These are phyloP conservation scores for Barnettozyma wickerhamii DNA, from an alignment of 805 yeast species.

Conservation along the genomic window DNA sequence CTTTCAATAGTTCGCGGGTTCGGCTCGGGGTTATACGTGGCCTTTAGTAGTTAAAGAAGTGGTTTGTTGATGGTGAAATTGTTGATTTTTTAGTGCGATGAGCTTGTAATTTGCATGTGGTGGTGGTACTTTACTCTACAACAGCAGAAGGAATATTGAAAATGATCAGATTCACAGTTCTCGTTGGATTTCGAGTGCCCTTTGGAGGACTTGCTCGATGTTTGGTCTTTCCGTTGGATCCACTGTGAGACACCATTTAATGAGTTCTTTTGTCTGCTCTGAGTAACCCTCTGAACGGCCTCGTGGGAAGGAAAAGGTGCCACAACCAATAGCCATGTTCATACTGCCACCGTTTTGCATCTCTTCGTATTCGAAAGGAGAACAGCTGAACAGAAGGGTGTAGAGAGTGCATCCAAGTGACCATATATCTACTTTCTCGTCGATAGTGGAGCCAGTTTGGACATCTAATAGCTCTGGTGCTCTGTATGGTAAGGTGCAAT, in stretches of 20 bases:
- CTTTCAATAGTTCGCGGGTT: neutral
- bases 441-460: conserved; percentile 56
- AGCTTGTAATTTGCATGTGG: too few relatives aligned
- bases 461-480: conserved; percentile 90
- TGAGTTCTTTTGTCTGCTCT: conserved; percentile 49
- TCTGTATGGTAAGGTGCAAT: conserved; percentile 80
- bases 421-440: conserved; percentile 86
- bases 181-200: conserved; percentile 40
- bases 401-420: conserved; percentile 83
- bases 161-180: too few relatives aligned
- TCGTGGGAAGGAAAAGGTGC: conserved; percentile 32
- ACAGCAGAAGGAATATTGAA: too few relatives aligned
- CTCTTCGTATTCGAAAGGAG: conserved; percentile 88
- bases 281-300: conserved; percentile 37
- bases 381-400: conserved; percentile 68
- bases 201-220: conserved; percentile 52
- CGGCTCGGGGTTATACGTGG: too few relatives aligned
- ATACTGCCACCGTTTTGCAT: conserved; percentile 78
- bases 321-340: conserved; percentile 66
- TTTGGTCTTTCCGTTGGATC: conserved; percentile 62
- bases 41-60: too few relatives aligned
- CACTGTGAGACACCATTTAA: conserved; percentile 55
- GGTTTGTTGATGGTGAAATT: too few relatives aligned
- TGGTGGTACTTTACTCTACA: too few relatives aligned
- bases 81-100: neutral